A percentile compares a stretch with the other conserved stretches of the same genome.
Evolutionary conservation across 805 yeast genomes (phyloP).

Genomic region (Saccharomycopsis selenospora): DNA sequence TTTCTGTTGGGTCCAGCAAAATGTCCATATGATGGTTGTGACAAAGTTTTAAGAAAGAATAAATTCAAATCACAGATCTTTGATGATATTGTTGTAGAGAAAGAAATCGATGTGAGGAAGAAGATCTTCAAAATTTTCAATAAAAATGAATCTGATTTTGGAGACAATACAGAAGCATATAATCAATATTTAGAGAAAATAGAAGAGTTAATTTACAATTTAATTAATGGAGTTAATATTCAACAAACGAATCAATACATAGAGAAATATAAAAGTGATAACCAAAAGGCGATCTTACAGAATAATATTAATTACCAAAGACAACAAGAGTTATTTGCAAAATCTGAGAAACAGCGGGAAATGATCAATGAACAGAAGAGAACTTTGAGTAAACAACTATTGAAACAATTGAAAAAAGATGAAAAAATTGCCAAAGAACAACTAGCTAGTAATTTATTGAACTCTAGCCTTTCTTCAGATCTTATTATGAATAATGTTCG

Average conservation of each 20-base stretch:
- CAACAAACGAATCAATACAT: slow-evolving; percentile 62
- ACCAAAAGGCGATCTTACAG: slow-evolving; percentile 66
- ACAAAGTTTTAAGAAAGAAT: slow-evolving; percentile 77
- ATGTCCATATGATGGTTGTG: slow-evolving; percentile 92
- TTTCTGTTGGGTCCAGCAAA: slow-evolving; percentile 93
- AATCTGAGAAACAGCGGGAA: slow-evolving; percentile 60
- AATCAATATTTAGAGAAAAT: slow-evolving; percentile 78
- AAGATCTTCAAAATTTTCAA: slow-evolving; percentile 73
- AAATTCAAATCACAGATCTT: slow-evolving; percentile 88
- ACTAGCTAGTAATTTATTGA: slow-evolving; percentile 44
- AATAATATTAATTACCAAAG: slow-evolving; percentile 68
- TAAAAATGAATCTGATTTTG: slow-evolving; percentile 70
- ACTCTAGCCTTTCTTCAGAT: slow-evolving; percentile 28
- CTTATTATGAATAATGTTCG: slow-evolving; percentile 47
- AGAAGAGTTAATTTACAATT: slow-evolving; percentile 72
- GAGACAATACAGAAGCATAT: slow-evolving; percentile 44
- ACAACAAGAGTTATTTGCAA: slow-evolving; percentile 58
- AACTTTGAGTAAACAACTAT: slow-evolving; percentile 55
- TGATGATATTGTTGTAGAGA: slow-evolving; percentile 83
- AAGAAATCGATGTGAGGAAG: slow-evolving; percentile 85
- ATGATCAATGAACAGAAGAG: slow-evolving; percentile 48
- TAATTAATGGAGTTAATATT: slow-evolving; percentile 62
- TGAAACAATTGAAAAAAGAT: slow-evolving; percentile 49
- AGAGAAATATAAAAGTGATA: slow-evolving; percentile 61
- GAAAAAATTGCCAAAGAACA: slow-evolving; percentile 51